phyloP scores from a whole-genome alignment of 1,284 basidiomycete genomes.

The Ceratobasidium sp. region DNA sequence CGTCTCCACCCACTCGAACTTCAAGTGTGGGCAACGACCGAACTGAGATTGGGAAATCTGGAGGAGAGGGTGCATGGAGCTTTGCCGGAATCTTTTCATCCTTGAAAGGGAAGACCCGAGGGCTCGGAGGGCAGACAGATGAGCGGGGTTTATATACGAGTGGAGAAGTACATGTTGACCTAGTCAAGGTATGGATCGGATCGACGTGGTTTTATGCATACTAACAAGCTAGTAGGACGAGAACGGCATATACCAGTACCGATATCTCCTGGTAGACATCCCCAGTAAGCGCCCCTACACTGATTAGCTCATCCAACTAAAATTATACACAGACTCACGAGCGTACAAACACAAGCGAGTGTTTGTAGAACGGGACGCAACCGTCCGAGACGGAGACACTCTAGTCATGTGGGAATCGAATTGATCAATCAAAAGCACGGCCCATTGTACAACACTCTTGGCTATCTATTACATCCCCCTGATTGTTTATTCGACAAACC shows the following conservation, averaged over 20 bases:
- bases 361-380: constrained; percentile 69
- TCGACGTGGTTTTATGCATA: not conserved
- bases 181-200: constrained; percentile 64
- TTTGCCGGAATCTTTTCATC: constrained; percentile 72
- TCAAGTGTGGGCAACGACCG: constrained; percentile 43
- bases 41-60: constrained; percentile 49
- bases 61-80: constrained; percentile 56
- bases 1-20: constrained; percentile 35
- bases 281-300: constrained; percentile 63
- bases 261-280: constrained; percentile 76
- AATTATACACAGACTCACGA: constrained; percentile 66
- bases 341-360: constrained; percentile 66
- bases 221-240: constrained; percentile 59
- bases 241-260: constrained; percentile 74
- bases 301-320: constrained; percentile 18
- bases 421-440: not conserved
- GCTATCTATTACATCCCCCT: constrained; percentile 26
- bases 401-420: constrained; percentile 67
- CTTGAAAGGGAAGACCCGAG: constrained; percentile 55
- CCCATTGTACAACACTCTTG: not conserved
- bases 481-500: constrained; percentile 24
- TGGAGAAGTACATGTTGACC: constrained; percentile 77
- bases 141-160: constrained; percentile 64
- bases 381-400: constrained; percentile 71
- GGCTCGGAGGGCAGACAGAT: constrained; percentile 1